Evolutionary conservation across 169 alveolate species (phyloP).

Genomic region (Cryptosporidium sp.): DNA sequence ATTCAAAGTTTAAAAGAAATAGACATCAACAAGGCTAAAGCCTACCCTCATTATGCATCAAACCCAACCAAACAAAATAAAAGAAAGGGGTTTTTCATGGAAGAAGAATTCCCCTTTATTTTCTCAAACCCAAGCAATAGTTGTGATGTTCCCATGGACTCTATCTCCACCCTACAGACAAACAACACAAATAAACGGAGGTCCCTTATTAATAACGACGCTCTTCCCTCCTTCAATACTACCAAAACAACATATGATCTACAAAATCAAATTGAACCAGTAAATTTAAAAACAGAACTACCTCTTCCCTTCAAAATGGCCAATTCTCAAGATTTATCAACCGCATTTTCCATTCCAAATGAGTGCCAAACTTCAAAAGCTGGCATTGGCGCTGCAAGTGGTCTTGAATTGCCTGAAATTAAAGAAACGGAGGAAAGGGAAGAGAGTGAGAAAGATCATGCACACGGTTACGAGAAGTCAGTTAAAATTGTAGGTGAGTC

Average conservation of each 20-base stretch:
- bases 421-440: neutral
- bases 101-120: neutral
- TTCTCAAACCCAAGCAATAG: neutral
- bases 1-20: constrained; percentile 17
- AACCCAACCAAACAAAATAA: neutral
- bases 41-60: neutral
- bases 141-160: neutral
- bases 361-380: neutral
- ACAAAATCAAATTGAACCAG: neutral
- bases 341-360: neutral
- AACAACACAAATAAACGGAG: neutral
- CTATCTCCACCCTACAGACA: neutral
- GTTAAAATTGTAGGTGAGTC: neutral
- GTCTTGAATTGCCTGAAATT: neutral
- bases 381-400: neutral
- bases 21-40: constrained; percentile 29
- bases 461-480: neutral
- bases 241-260: neutral
- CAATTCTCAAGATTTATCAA: neutral
- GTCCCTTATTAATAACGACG: neutral
- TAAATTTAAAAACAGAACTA: neutral
- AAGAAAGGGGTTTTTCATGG: constrained; percentile 2
- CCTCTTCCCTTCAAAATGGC: neutral
- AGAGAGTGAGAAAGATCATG: neutral
- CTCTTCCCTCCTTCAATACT: neutral